Evolutionary conservation across 1,284 basidiomycete species (phyloP).

Genomic region (Mycena citricolor): DNA sequence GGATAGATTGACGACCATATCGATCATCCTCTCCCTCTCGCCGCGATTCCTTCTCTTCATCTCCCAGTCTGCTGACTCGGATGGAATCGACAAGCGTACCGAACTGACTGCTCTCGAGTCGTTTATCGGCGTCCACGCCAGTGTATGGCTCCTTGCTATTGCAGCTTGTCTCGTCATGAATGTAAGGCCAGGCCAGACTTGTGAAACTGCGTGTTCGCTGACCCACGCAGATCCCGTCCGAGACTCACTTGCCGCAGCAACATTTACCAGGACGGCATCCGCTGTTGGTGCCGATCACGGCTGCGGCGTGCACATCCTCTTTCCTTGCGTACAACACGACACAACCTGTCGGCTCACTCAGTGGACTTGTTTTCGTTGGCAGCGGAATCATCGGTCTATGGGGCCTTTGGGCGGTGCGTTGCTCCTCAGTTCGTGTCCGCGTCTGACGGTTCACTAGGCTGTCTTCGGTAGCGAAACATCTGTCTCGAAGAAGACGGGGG

Average conservation of each 20-base stretch:
- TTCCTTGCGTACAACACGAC: constrained; percentile 69
- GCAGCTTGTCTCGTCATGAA: constrained; percentile 59
- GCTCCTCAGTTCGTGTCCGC: constrained; percentile 6
- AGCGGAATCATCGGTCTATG: constrained; percentile 56
- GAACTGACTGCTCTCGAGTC: constrained; percentile 62
- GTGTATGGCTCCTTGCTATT: constrained; percentile 55
- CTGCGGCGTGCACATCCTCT: constrained; percentile 51
- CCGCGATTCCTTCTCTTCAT: constrained; percentile 65
- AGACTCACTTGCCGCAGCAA: constrained; percentile 25
- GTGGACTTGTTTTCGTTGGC: constrained; percentile 49
- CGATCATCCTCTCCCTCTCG: constrained; percentile 35
- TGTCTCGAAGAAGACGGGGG: constrained; percentile 70
- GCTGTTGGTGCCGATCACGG: constrained; percentile 57
- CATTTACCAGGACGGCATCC: constrained; percentile 47
- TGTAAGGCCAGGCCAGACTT: constrained; percentile 49
- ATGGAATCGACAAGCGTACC: constrained; percentile 37
- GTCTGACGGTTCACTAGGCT: constrained; percentile 41
- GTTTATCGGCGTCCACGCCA: constrained; percentile 63
- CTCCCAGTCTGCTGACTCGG: constrained; percentile 37
- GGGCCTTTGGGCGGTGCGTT: constrained; percentile 71
- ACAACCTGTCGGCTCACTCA: constrained; percentile 54
- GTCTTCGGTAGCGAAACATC: constrained; percentile 58
- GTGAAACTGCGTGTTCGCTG: constrained; percentile 4
- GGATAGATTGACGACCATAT: constrained; percentile 13
- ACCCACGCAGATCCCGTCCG: constrained; percentile 42